phyloP scores from a whole-genome alignment of 2,329 filamentous ascomycete genomes.

The Claviceps pusilla region DNA sequence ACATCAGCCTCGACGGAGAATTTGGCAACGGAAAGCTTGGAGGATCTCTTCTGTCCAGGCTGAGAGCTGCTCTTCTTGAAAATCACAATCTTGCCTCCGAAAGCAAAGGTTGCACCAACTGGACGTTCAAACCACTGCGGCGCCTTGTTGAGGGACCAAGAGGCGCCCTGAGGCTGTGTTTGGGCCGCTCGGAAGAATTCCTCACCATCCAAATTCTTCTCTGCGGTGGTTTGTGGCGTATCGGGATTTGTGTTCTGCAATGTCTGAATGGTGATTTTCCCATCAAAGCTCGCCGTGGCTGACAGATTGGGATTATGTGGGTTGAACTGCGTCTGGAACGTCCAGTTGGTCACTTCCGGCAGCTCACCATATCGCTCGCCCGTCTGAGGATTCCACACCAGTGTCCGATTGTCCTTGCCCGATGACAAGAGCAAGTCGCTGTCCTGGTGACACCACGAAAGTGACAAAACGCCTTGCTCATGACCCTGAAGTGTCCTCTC shows the following conservation, averaged over 20 bases:
- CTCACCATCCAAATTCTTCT: constrained; percentile 67
- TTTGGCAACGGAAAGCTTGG: constrained; percentile 69
- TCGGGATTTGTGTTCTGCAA: constrained; percentile 83
- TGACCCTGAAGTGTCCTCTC: constrained; percentile 83
- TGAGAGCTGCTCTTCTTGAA: constrained; percentile 47
- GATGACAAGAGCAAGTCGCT: constrained; percentile 78
- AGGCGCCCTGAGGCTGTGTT: constrained; percentile 75
- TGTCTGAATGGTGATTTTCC: constrained; percentile 86
- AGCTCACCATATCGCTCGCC: constrained; percentile 82
- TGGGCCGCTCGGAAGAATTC: constrained; percentile 95
- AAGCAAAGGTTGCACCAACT: constrained; percentile 78
- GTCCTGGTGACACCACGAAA: constrained; percentile 92
- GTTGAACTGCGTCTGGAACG: constrained; percentile 88
- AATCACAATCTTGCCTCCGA: constrained; percentile 79
- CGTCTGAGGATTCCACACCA: constrained; percentile 92
- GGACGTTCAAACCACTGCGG: constrained; percentile 85
- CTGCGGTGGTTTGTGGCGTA: constrained; percentile 48
- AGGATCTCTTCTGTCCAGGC: constrained; percentile 50
- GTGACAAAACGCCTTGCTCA: constrained; percentile 79
- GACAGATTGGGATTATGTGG: constrained; percentile 83
- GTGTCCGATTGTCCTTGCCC: constrained; percentile 89
- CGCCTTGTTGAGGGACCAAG: constrained; percentile 72
- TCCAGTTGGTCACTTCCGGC: constrained; percentile 98
- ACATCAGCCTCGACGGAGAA: constrained; percentile 80
- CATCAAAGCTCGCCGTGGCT: constrained; percentile 92